Conservation (phyloP, 192 early-diverging fungal species). For the Phlyctochytrium bullatum region DNA sequence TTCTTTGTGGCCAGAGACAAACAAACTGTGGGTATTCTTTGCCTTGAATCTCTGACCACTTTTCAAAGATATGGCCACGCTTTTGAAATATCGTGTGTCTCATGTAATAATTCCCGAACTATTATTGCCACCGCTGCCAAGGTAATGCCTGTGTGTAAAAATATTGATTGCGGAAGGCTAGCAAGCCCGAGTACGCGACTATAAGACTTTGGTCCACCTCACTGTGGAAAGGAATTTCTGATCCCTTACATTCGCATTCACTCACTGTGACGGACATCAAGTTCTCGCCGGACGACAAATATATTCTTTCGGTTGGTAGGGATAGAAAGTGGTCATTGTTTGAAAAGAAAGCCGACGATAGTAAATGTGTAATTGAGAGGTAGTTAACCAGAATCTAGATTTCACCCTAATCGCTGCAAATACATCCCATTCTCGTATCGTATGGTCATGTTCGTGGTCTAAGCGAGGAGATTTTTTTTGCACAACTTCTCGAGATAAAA, state of each 20-base stretch:
- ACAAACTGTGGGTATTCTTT: conserved; percentile 69
- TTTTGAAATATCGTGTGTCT: conserved; percentile 84
- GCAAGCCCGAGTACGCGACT: conserved; percentile 68
- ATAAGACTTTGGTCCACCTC: conserved; percentile 67
- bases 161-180: conserved; percentile 40
- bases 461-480: conserved; percentile 77
- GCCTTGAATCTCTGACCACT: background rate
- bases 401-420: conserved; percentile 24
- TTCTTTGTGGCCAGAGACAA: conserved; percentile 94
- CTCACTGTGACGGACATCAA: conserved; percentile 80
- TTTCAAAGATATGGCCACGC: conserved; percentile 74
- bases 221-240: conserved; percentile 66
- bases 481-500: conserved; percentile 92
- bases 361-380: background rate
- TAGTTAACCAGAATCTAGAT: background rate
- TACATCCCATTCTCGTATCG: conserved; percentile 84
- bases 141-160: conserved; percentile 31
- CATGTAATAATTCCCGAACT: conserved; percentile 66
- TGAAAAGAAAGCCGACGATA: conserved; percentile 35
- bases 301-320: conserved; percentile 74
- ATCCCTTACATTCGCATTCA: conserved; percentile 63
- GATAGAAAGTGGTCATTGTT: conserved; percentile 89
- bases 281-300: conserved; percentile 76
- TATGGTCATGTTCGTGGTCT: conserved; percentile 88
- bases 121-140: conserved; percentile 75